Evolutionary conservation across 805 yeast genomes (phyloP).

Genomic region (Candida insectalens): DNA sequence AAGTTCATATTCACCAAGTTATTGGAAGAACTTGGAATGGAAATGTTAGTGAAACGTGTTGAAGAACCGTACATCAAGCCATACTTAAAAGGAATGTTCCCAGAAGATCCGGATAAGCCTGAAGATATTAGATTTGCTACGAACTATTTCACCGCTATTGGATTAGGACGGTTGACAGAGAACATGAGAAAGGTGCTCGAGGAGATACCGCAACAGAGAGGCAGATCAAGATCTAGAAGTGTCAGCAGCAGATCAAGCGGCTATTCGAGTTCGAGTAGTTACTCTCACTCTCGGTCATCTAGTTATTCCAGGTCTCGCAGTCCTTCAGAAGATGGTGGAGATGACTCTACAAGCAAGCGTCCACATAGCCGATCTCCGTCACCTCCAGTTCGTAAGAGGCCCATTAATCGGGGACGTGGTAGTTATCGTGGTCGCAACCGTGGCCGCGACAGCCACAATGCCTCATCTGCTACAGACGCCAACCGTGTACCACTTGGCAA

Average conservation of each 20-base stretch:
- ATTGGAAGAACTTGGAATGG: constrained; percentile 64
- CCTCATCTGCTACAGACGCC: neutral
- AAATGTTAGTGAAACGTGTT: constrained; percentile 37
- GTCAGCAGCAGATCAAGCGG: constrained; percentile 6
- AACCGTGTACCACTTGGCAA: constrained; percentile 1
- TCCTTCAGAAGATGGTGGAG: constrained; percentile 6
- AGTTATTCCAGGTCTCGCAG: constrained; percentile 9
- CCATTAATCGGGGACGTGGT: neutral
- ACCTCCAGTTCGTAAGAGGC: neutral
- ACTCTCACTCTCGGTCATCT: constrained; percentile 5
- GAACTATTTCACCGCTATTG: constrained; percentile 89
- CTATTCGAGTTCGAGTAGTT: constrained; percentile 11
- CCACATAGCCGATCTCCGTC: neutral
- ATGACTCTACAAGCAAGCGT: neutral
- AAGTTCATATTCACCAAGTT: constrained; percentile 75
- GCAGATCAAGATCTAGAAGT: constrained; percentile 4
- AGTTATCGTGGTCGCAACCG: neutral
- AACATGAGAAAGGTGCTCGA: constrained; percentile 49
- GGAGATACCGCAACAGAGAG: constrained; percentile 11
- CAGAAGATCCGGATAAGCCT: constrained; percentile 36
- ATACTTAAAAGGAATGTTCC: constrained; percentile 53
- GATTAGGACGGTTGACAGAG: constrained; percentile 76
- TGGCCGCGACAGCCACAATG: neutral
- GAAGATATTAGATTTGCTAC: constrained; percentile 66
- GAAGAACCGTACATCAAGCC: constrained; percentile 42